A percentile compares a stretch with the other conserved stretches of the same genome.
These are phyloP conservation scores for Entomortierella beljakovae DNA, from an alignment of 192 early-diverging fungal genomes.

Conservation along the genomic window DNA sequence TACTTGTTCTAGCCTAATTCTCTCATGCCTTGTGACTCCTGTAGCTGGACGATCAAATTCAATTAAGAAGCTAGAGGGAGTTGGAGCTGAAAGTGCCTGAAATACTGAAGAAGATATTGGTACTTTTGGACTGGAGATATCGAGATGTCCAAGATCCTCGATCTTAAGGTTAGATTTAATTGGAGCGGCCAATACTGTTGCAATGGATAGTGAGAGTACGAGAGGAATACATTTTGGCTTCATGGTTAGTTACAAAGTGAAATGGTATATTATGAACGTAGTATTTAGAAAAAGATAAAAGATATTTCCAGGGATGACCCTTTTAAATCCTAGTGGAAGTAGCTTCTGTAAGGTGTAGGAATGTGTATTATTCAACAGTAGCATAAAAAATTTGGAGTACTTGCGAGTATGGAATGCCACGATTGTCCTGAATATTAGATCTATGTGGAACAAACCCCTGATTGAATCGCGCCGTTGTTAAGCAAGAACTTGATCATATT, in stretches of 20 bases:
- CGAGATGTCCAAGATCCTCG: not conserved
- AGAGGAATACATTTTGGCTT: slow-evolving; percentile 1
- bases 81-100: slow-evolving; percentile 11
- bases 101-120: not conserved
- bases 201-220: slow-evolving; percentile 18
- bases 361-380: not conserved
- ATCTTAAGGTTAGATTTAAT: not conserved
- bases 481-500: too few relatives aligned
- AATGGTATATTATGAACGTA: not conserved
- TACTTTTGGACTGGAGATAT: not conserved
- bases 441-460: slow-evolving; percentile 13
- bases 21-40: slow-evolving; percentile 15
- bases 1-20: slow-evolving; percentile 12
- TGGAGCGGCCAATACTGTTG: not conserved
- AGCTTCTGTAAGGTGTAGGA: not conserved
- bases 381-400: not conserved
- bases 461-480: too few relatives aligned
- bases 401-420: slow-evolving; percentile 9
- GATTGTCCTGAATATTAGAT: slow-evolving; percentile 15
- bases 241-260: not conserved
- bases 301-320: not conserved
- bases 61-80: slow-evolving; percentile 27
- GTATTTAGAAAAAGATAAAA: not conserved
- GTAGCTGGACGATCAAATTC: slow-evolving; percentile 31
- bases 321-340: not conserved